phyloP scores from a whole-genome alignment of 805 yeast genomes.

The Cyberlindnera suaveolens region DNA sequence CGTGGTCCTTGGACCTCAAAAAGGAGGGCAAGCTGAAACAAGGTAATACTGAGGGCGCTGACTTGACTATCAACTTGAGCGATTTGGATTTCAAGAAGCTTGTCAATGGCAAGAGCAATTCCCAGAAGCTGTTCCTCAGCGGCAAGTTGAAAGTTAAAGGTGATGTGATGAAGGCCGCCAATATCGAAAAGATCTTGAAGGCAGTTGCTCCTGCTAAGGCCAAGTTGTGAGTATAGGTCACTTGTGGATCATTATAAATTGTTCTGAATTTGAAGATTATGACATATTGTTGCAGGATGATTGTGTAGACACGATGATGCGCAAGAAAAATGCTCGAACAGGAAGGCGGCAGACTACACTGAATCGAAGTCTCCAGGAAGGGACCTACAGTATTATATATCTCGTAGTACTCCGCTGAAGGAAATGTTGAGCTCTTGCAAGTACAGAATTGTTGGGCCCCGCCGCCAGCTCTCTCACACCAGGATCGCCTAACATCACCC shows the following conservation, averaged over 20 bases:
- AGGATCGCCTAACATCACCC: too few relatives aligned
- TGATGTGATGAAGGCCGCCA: constrained; percentile 85
- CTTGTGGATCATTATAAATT: background rate
- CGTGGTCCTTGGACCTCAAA: constrained; percentile 69
- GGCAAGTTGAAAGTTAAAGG: constrained; percentile 87
- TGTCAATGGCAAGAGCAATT: constrained; percentile 73
- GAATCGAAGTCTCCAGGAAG: too few relatives aligned
- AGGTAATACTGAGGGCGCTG: constrained; percentile 41
- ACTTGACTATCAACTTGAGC: constrained; percentile 56
- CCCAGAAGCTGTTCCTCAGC: constrained; percentile 77
- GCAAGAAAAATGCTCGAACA: too few relatives aligned
- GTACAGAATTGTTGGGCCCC: too few relatives aligned
- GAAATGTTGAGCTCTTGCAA: too few relatives aligned
- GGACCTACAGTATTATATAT: too few relatives aligned
- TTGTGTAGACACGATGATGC: too few relatives aligned
- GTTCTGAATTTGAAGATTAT: too few relatives aligned
- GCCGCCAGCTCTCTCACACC: too few relatives aligned
- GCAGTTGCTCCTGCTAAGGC: constrained; percentile 38
- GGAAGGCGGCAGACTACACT: too few relatives aligned
- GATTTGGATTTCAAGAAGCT: constrained; percentile 69
- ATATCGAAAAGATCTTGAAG: constrained; percentile 64
- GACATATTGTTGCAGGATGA: too few relatives aligned
- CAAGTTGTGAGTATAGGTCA: constrained; percentile 30
- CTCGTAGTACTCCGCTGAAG: too few relatives aligned
- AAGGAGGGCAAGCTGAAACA: constrained; percentile 36